Evolutionary conservation across 2,329 filamentous ascomycete genomes (phyloP).

Genomic region (Neopestalotiopsis clavispora): DNA sequence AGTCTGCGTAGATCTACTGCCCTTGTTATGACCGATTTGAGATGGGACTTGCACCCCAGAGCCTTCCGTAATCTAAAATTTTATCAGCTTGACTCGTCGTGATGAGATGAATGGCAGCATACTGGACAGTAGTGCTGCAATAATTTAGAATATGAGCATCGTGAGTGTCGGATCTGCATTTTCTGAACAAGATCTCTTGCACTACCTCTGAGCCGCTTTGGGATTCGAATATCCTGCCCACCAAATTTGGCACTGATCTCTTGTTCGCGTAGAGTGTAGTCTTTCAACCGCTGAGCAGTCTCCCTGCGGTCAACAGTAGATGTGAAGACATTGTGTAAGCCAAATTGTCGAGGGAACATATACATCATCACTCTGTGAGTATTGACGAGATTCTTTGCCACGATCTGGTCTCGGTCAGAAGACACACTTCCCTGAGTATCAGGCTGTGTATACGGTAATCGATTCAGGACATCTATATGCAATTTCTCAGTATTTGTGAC

Average conservation of each 20-base stretch:
- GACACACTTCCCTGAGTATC: conserved; percentile 15
- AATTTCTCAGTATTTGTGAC: conserved; percentile 20
- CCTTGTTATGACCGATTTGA: not conserved
- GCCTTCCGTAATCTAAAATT: not conserved
- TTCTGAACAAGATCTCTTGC: conserved; percentile 64
- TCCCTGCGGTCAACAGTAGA: conserved; percentile 67
- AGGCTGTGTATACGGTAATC: conserved; percentile 52
- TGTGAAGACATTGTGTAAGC: conserved; percentile 90
- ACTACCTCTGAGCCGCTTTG: conserved; percentile 72
- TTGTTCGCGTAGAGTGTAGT: conserved; percentile 84
- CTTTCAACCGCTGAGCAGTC: conserved; percentile 76
- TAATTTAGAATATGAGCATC: conserved; percentile 81
- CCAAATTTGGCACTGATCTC: conserved; percentile 65
- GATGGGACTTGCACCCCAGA: not conserved
- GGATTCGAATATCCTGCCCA: conserved; percentile 42
- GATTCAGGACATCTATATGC: conserved; percentile 78
- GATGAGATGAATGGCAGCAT: conserved; percentile 19
- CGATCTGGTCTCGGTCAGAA: conserved; percentile 13
- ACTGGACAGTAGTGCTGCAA: conserved; percentile 81
- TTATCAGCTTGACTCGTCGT: not conserved
- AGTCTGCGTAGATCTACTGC: conserved; percentile 19
- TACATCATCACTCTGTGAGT: conserved; percentile 84
- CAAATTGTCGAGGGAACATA: conserved; percentile 90
- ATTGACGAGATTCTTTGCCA: conserved; percentile 48
- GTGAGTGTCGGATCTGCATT: conserved; percentile 72